These are phyloP conservation scores for Rhizophora mangle DNA, from an alignment of 345 rosid species.

Conservation along the genomic window DNA sequence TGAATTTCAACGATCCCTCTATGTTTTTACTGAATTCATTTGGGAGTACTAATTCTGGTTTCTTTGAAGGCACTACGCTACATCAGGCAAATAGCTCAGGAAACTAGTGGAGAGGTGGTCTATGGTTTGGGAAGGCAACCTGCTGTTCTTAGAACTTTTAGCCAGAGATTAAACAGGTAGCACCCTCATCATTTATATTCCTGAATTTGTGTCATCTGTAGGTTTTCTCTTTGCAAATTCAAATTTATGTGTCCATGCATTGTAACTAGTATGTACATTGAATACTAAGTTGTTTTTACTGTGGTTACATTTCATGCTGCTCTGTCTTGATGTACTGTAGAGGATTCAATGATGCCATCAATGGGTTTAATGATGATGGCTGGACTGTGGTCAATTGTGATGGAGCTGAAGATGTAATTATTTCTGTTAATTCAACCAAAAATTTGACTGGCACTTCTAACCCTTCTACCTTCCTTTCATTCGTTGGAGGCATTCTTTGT, in stretches of 20 bases:
- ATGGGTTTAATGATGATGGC: conserved; percentile 92
- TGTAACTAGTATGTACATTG: neutral
- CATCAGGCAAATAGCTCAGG: conserved; percentile 88
- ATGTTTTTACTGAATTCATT: neutral
- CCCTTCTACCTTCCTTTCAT: conserved; percentile 55
- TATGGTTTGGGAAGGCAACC: conserved; percentile 96
- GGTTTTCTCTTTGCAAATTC: neutral
- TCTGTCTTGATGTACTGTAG: conserved; percentile 33
- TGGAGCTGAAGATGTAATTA: conserved; percentile 89
- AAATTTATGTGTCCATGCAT: neutral
- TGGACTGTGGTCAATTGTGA: conserved; percentile 83
- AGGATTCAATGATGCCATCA: conserved; percentile 91
- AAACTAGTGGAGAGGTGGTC: conserved; percentile 93
- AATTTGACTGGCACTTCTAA: conserved; percentile 41
- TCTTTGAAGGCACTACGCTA: conserved; percentile 70
- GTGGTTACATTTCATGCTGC: neutral
- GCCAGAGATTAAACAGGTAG: conserved; percentile 95
- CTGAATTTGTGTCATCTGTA: neutral
- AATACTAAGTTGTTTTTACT: neutral
- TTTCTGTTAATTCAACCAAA: conserved; percentile 76
- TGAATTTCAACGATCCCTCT: neutral
- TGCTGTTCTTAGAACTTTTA: conserved; percentile 87
- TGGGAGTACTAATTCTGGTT: conserved; percentile 17
- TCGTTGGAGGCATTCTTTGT: conserved; percentile 90
- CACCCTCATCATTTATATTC: neutral